Base-by-base conservation (phyloP, 108 stramenopile genomes). In the Fragilariopsis cylindrus region DNA sequence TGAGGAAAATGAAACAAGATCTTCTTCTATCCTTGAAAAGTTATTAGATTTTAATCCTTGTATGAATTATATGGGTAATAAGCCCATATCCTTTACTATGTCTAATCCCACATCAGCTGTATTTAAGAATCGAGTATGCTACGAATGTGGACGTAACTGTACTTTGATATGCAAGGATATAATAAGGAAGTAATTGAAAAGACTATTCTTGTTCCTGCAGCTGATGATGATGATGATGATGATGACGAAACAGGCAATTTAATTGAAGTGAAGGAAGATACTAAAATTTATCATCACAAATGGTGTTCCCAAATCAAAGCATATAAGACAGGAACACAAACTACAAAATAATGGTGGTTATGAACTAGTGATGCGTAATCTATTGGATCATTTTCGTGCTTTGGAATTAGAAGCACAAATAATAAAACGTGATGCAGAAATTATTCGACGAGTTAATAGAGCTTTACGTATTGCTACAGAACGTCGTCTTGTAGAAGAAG, bases 341-440 rank as follows among this genome's bases (percentile, higher is more conserved):
- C n/a, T n/a, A n/a, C n/a, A n/a, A n/a, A n/a, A n/a, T n/a, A n/a
- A n/a, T n/a, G 15, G 41, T 21, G 18, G 13, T 15, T 58, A 19
- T 40, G 19, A 7, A 6, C 5, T 8, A 7, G 57, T 58, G 3
- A 3, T 58, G 57, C 6, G 57, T 40, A 16, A 58, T 19, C 15
- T 58, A 40, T 3, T 58, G 19, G 57, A 58, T 40, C 19, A 58
- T 40, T 58, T 58, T 58, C 57, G 57, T 19, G 57, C 57, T 7
- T 7, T 58, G 39, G 57, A 58, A 58, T 7, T 58, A 4, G 57
- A 58, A 21, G 57, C 57, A 21, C 57, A 58, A 15, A n/a, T n/a
- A n/a, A 58, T 7, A 40, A 58, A 58, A 40, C 57, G 4, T 7
- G 57, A 58, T 21, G 18, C 57, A 58, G 57, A 58, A 40, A 21